A percentile compares a stretch with the other conserved stretches of the same genome.
These are phyloP conservation scores for Penicillium aurantiogriseum DNA, from an alignment of 2,329 filamentous ascomycete species.

Conservation along the genomic window DNA sequence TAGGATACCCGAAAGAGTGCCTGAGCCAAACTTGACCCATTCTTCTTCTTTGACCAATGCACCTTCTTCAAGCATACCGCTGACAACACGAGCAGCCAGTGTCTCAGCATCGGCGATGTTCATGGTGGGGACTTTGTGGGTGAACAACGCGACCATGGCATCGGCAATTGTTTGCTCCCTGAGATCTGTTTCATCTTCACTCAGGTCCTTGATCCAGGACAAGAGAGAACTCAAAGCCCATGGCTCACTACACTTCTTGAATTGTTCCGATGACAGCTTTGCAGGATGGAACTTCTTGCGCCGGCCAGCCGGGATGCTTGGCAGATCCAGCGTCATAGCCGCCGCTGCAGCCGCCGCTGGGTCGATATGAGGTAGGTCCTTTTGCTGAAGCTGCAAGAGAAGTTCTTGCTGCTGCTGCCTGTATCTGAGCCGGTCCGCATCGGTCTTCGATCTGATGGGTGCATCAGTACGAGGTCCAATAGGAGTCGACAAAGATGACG, in stretches of 20 bases:
- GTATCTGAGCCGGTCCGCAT: slow-evolving; percentile 67
- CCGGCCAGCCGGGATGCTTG: slow-evolving; percentile 74
- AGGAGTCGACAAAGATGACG: slow-evolving; percentile 77
- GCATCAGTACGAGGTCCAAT: slow-evolving; percentile 75
- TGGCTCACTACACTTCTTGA: slow-evolving; percentile 80
- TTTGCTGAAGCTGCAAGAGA: slow-evolving; percentile 51
- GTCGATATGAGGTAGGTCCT: slow-evolving; percentile 50
- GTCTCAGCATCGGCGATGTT: slow-evolving; percentile 95
- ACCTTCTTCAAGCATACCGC: slow-evolving; percentile 73
- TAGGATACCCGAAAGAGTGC: slow-evolving; percentile 80
- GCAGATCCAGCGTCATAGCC: slow-evolving; percentile 72
- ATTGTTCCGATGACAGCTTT: slow-evolving; percentile 77
- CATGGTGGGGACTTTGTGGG: slow-evolving; percentile 94
- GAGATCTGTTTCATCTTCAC: slow-evolving; percentile 85
- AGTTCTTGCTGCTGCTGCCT: slow-evolving; percentile 56
- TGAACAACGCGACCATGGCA: slow-evolving; percentile 84
- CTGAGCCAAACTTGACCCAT: slow-evolving; percentile 90
- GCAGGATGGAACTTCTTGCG: slow-evolving; percentile 81
- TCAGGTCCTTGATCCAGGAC: slow-evolving; percentile 81
- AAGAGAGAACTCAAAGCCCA: slow-evolving; percentile 92
- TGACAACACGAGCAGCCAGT: slow-evolving; percentile 72
- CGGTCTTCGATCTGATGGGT: slow-evolving; percentile 89
- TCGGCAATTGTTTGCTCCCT: slow-evolving; percentile 82
- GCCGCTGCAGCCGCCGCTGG: slow-evolving; percentile 38
- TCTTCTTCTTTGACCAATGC: slow-evolving; percentile 87